These are phyloP conservation scores for Tricholoma matsutake DNA, from an alignment of 768 basidiomycete genomes.

Conservation along the genomic window DNA sequence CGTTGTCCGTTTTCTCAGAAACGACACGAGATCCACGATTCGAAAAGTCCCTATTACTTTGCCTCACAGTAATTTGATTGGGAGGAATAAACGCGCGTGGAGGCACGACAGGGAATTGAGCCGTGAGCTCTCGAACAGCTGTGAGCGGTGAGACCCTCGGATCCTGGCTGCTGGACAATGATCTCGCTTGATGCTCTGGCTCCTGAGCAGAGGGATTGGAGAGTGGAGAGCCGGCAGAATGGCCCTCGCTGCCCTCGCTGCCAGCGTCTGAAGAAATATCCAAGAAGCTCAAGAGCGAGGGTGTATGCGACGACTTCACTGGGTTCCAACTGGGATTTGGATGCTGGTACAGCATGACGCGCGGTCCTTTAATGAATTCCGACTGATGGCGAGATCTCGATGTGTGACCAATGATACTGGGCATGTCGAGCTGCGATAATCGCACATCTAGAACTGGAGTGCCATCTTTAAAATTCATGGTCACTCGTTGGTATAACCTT, in stretches of 20 bases:
- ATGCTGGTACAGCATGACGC: not conserved
- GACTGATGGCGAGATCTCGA: conserved; percentile 23
- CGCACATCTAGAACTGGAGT: conserved; percentile 54
- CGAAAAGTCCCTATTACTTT: conserved; percentile 2
- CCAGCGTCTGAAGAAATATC: not conserved
- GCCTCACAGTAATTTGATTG: conserved; percentile 2
- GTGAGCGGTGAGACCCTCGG: conserved; percentile 38
- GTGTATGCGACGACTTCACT: not conserved
- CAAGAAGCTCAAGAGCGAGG: conserved; percentile 1
- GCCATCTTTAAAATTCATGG: conserved; percentile 41
- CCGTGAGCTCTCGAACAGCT: conserved; percentile 48
- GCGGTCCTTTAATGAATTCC: conserved; percentile 9
- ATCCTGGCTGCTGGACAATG: conserved; percentile 23
- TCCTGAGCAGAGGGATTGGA: not conserved
- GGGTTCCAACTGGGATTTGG: not conserved
- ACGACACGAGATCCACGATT: conserved; percentile 4
- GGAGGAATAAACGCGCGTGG: conserved; percentile 25
- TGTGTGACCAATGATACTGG: conserved; percentile 29
- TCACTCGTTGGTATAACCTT: conserved; percentile 41
- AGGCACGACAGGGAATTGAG: conserved; percentile 53
- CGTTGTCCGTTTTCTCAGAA: not conserved
- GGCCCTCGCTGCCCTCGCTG: not conserved
- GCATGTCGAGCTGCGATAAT: conserved; percentile 48
- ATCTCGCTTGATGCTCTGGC: not conserved
- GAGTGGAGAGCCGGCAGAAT: not conserved